Percentiles rank a stretch among this genome's conserved stretches.
Evolutionary conservation across 257 asterid genomes (phyloP).

Genomic region (Pogostemon cablin): DNA sequence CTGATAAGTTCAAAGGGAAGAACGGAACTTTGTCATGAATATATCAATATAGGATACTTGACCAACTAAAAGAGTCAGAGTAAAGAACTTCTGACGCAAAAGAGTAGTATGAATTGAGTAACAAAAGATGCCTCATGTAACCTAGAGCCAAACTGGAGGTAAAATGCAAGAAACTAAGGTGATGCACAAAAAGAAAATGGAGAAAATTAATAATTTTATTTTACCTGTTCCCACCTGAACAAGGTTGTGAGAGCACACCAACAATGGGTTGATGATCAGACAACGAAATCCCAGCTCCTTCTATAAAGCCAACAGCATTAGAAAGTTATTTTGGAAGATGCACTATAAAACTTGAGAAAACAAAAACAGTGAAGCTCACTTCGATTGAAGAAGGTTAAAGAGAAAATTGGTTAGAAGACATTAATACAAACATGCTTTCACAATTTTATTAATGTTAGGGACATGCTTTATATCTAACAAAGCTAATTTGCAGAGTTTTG

Average conservation of each 20-base stretch:
- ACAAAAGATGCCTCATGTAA: slow-evolving; percentile 5
- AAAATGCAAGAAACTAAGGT: background rate
- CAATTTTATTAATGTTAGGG: slow-evolving; percentile 14
- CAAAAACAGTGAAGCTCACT: background rate
- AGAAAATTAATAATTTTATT: slow-evolving; percentile 15
- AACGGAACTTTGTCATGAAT: no score
- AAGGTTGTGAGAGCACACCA: slow-evolving; percentile 87
- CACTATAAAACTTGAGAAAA: slow-evolving; percentile 8
- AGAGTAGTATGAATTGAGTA: no score
- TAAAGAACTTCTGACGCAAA: no score
- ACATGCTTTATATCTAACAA: background rate
- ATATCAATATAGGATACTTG: no score
- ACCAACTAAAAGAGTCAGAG: no score
- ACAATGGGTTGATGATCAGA: slow-evolving; percentile 76
- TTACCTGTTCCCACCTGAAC: slow-evolving; percentile 85
- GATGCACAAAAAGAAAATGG: slow-evolving; percentile 23
- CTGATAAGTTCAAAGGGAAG: no score
- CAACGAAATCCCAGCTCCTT: slow-evolving; percentile 68
- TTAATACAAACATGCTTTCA: slow-evolving; percentile 22
- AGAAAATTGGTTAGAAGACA: slow-evolving; percentile 17
- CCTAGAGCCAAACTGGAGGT: slow-evolving; percentile 26
- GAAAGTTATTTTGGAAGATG: slow-evolving; percentile 16
- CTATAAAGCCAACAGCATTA: slow-evolving; percentile 48
- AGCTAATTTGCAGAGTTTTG: slow-evolving; percentile 1
- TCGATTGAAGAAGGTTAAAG: slow-evolving; percentile 24